Evolutionary conservation across 768 basidiomycete species (phyloP).

Genomic region (Russula vinacea): DNA sequence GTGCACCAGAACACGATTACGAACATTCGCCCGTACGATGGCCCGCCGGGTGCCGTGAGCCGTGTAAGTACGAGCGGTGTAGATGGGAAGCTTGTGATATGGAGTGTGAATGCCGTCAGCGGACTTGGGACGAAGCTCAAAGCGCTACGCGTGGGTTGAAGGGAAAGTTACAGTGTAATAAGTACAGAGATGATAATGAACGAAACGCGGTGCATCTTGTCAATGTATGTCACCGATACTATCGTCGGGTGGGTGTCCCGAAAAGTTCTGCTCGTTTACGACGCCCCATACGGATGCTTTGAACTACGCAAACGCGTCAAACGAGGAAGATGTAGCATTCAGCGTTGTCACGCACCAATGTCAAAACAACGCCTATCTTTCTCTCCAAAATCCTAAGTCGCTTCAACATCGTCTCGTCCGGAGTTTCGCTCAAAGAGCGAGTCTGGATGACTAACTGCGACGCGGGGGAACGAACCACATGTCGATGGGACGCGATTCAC

Average conservation of each 20-base stretch:
- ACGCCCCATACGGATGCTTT: slow-evolving; percentile 96
- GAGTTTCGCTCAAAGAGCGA: slow-evolving; percentile 66
- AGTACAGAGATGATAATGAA: slow-evolving; percentile 6
- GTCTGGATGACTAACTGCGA: slow-evolving; percentile 62
- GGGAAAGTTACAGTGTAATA: slow-evolving; percentile 22
- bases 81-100: slow-evolving; percentile 90
- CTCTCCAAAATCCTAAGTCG: slow-evolving; percentile 80
- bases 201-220: neutral
- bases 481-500: neutral
- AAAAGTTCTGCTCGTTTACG: slow-evolving; percentile 69
- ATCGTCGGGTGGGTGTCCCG: slow-evolving; percentile 16
- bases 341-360: slow-evolving; percentile 56
- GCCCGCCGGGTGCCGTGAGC: slow-evolving; percentile 52
- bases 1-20: slow-evolving; percentile 99
- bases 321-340: too few species aligned
- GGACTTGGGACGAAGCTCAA: slow-evolving; percentile 50
- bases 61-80: slow-evolving; percentile 90
- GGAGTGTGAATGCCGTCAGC: slow-evolving; percentile 68
- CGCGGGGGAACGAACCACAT: neutral
- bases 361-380: slow-evolving; percentile 94
- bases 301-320: slow-evolving; percentile 52
- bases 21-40: slow-evolving; percentile 75
- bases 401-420: slow-evolving; percentile 72
- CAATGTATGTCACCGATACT: slow-evolving; percentile 21
- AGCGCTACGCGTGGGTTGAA: slow-evolving; percentile 35